Conservation (phyloP, 1,284 basidiomycete species). For the Boletus semigastroideus region DNA sequence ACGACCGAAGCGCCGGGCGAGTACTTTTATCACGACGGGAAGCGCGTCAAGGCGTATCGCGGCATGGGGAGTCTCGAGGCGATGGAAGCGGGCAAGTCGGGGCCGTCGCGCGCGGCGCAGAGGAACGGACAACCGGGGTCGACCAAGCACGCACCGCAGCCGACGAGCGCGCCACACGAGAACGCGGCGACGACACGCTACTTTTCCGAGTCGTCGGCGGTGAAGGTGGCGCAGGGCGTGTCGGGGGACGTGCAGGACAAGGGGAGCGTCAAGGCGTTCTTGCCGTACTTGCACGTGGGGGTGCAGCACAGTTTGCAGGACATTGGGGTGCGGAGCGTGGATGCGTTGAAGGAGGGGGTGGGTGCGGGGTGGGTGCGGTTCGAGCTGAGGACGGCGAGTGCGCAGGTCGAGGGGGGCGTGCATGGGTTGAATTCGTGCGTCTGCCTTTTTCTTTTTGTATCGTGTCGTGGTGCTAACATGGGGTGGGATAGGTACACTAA, state of each 20-base stretch:
- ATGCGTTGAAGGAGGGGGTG: conserved; percentile 64
- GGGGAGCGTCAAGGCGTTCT: conserved; percentile 87
- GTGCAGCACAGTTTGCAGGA: conserved; percentile 97
- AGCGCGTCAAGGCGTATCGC: conserved; percentile 97
- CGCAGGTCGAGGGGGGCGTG: conserved; percentile 95
- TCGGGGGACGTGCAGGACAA: conserved; percentile 98
- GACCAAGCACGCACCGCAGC: conserved; percentile 49
- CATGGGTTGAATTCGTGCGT: conserved; percentile 87
- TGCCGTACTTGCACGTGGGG: conserved; percentile 91
- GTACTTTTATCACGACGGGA: conserved; percentile 99
- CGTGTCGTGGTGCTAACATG: not conserved
- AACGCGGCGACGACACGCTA: conserved; percentile 97
- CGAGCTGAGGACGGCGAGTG: conserved; percentile 92
- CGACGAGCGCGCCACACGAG: conserved; percentile 60
- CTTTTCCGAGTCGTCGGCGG: conserved; percentile 92
- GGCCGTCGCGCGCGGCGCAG: conserved; percentile 4
- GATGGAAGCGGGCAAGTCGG: conserved; percentile 83
- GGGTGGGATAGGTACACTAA: conserved; percentile 32
- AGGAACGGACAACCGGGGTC: conserved; percentile 35
- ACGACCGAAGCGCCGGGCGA: conserved; percentile 98
- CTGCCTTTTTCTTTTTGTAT: not conserved
- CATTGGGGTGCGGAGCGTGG: conserved; percentile 76
- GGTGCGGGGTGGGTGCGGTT: conserved; percentile 76
- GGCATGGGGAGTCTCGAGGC: conserved; percentile 98
- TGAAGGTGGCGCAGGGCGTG: conserved; percentile 98